These are phyloP conservation scores for Leishmania aethiopica DNA, from an alignment of 208 protist species.

Conservation along the genomic window DNA sequence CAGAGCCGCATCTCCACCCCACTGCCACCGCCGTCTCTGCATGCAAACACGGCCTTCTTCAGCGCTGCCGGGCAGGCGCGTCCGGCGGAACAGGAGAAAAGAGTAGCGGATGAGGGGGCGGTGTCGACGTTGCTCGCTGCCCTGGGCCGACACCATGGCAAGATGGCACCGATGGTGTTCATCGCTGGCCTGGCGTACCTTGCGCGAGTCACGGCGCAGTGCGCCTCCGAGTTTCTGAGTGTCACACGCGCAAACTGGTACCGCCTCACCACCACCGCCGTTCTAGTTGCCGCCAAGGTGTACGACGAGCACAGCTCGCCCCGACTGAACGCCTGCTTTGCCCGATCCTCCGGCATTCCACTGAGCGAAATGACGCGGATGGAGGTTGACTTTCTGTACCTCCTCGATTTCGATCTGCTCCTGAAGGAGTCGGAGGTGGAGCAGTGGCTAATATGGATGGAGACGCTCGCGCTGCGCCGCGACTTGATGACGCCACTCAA, in stretches of 20 bases:
- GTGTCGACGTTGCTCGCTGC: constrained; percentile 27
- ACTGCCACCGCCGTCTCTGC: not conserved
- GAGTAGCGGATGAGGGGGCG: constrained; percentile 8
- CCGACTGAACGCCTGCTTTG: constrained; percentile 59
- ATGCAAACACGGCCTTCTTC: constrained; percentile 12
- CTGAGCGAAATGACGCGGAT: constrained; percentile 61
- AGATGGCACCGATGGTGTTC: constrained; percentile 73
- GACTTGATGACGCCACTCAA: constrained; percentile 58
- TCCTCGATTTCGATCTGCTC: constrained; percentile 82
- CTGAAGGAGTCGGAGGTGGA: constrained; percentile 78
- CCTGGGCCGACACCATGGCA: constrained; percentile 31
- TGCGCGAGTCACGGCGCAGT: constrained; percentile 56
- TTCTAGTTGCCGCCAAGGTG: constrained; percentile 88
- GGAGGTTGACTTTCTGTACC: constrained; percentile 87
- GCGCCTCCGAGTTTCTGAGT: constrained; percentile 45
- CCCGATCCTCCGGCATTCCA: constrained; percentile 58
- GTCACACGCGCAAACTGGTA: constrained; percentile 84
- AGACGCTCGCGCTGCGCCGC: constrained; percentile 51
- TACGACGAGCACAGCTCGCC: constrained; percentile 72
- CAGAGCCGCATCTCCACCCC: not conserved
- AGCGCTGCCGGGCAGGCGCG: constrained; percentile 13
- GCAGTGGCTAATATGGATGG: constrained; percentile 81
- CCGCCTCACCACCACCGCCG: constrained; percentile 62
- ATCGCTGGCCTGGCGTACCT: constrained; percentile 83
- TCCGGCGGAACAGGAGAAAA: constrained; percentile 4